Percentiles rank a stretch among this genome's conserved stretches.
These are phyloP conservation scores for Cadophora sp. DNA, from an alignment of 2,329 filamentous ascomycete genomes.

Conservation along the genomic window DNA sequence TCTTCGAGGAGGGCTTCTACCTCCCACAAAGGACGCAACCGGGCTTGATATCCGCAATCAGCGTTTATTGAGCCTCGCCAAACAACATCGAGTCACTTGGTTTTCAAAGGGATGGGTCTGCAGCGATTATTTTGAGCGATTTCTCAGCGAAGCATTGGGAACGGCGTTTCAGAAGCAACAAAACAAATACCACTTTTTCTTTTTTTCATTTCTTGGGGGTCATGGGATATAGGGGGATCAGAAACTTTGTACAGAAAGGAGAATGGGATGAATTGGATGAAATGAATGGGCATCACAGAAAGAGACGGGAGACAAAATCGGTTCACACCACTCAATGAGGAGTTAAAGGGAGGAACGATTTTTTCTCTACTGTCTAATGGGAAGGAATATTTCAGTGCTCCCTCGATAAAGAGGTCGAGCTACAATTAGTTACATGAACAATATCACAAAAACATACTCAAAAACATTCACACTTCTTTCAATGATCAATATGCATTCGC, in stretches of 20 bases:
- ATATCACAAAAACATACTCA: conserved; percentile 12
- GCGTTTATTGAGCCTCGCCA: conserved; percentile 51
- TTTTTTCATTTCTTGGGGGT: conserved; percentile 13
- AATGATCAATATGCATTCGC: not conserved
- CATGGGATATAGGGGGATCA: not conserved
- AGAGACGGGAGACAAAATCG: conserved; percentile 21
- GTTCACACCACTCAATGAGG: conserved; percentile 32
- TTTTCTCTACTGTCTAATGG: conserved; percentile 16
- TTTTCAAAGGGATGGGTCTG: conserved; percentile 24
- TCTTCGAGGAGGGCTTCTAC: conserved; percentile 58
- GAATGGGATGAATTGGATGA: too few relatives aligned
- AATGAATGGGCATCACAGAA: not conserved
- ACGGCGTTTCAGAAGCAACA: conserved; percentile 19
- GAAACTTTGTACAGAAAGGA: not conserved
- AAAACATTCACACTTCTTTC: conserved; percentile 1
- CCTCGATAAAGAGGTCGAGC: conserved; percentile 14
- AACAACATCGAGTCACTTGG: conserved; percentile 19
- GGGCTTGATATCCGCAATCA: conserved; percentile 51
- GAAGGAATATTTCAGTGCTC: not conserved
- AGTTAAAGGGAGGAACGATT: conserved; percentile 28
- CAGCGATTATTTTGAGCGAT: conserved; percentile 33
- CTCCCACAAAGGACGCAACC: conserved; percentile 51
- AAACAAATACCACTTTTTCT: conserved; percentile 20
- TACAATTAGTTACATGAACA: conserved; percentile 10
- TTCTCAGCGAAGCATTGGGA: conserved; percentile 22